Evolutionary conservation across 371 early-diverging fungal genomes (phyloP).

Genomic region (Circinella umbellata): DNA sequence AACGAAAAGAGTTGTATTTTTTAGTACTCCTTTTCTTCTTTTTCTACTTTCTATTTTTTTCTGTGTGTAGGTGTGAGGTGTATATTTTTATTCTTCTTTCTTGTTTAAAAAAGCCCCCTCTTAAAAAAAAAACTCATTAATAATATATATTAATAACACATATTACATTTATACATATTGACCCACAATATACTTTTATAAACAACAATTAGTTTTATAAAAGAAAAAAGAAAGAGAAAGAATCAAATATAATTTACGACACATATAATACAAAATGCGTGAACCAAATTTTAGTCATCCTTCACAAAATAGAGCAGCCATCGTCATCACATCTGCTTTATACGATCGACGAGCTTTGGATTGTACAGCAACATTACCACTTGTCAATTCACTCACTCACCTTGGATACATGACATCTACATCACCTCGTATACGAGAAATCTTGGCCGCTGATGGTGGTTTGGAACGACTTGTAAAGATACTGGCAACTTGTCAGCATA

Average conservation of each 20-base stretch:
- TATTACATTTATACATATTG: no score
- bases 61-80: no score
- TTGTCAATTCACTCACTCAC: conserved; percentile 84
- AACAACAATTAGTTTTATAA: background rate
- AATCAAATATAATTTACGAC: background rate
- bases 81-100: no score
- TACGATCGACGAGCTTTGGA: conserved; percentile 90
- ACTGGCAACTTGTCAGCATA: conserved; percentile 58
- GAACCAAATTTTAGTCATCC: conserved; percentile 80
- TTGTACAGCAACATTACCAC: conserved; percentile 82
- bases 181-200: no score
- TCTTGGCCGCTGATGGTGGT: conserved; percentile 86
- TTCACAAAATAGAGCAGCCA: conserved; percentile 70
- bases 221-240: background rate
- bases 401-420: conserved; percentile 82
- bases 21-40: no score
- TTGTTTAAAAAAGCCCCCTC: no score
- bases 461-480: conserved; percentile 83
- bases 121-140: no score
- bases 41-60: no score
- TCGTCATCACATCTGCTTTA: conserved; percentile 74
- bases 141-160: no score
- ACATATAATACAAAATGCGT: conserved; percentile 55
- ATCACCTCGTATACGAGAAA: conserved; percentile 77
- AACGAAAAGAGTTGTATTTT: no score